Evolutionary conservation across 345 rosid genomes (phyloP).

Genomic region (Linum lewisii): DNA sequence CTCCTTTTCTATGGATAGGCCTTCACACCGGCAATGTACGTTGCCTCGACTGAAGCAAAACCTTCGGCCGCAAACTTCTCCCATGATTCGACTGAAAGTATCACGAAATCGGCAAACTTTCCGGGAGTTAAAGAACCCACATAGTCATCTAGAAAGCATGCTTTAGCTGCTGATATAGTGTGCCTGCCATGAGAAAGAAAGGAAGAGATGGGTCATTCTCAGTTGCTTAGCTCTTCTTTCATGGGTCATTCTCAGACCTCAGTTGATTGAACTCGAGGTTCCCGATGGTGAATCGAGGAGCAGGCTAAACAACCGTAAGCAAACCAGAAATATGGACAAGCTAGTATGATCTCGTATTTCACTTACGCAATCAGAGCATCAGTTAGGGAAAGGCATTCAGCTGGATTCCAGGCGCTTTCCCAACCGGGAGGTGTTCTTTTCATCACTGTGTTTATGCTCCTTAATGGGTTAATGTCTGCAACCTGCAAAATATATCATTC

Average conservation of each 20-base stretch:
- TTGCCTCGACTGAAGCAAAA: conserved; percentile 45
- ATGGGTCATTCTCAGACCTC: no score
- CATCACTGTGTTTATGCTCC: conserved; percentile 57
- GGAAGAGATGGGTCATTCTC: no score
- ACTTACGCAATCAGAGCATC: conserved; percentile 67
- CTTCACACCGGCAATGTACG: conserved; percentile 54
- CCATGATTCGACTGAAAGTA: conserved; percentile 53
- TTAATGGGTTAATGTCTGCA: conserved; percentile 52
- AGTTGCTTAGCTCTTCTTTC: no score
- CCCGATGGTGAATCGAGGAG: no score
- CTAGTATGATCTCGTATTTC: conserved; percentile 2
- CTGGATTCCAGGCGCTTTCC: conserved; percentile 61
- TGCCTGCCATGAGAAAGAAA: conserved; percentile 45
- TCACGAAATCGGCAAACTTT: conserved; percentile 77
- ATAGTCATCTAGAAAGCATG: conserved; percentile 68
- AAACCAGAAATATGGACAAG: neutral
- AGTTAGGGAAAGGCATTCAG: conserved; percentile 54
- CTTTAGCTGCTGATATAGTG: conserved; percentile 73
- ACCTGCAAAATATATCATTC: conserved; percentile 36
- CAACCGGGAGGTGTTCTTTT: conserved; percentile 69
- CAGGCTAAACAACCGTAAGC: conserved; percentile 8
- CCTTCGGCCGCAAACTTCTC: conserved; percentile 42
- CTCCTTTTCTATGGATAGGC: conserved; percentile 32
- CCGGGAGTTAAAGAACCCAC: conserved; percentile 66
- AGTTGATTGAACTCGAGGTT: no score